Base-by-base conservation (phyloP, 2,329 filamentous ascomycete genomes). In the Sclerotinia sclerotiorum region DNA sequence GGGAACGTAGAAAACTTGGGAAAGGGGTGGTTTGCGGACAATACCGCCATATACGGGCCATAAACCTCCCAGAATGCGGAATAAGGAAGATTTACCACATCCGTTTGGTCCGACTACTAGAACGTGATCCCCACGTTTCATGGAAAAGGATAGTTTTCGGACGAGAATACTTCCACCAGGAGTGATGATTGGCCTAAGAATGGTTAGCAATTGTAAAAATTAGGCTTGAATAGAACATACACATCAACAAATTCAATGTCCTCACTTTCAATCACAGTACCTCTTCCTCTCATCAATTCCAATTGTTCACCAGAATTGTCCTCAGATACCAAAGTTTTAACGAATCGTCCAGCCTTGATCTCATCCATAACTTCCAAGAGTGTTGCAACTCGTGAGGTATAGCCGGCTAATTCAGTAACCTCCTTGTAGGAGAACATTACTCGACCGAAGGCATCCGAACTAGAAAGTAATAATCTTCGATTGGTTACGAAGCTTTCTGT, bases 341-440 rank as follows among this genome's bases (percentile, higher is more conserved):
- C 91, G 76, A 97, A 99, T 72, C 90, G 91, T 0, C 95, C 95
- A 3, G 88, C 87, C 75, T 93, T 88, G 65, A 98, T 92, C 73
- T 99, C 95, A 69, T 94, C 90, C 88, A 99, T 97, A 60, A 98
- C 94, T 69, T 97, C 91, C 19, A 99, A 84, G 5, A 99, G 83
- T 3, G 91, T 92, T 1, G 94, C 91, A 6, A 99, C 95, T 65
- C 95, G 89, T 13, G 93, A 94, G 0, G 95, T 99, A 81, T 97
- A 96, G 48, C 95, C 95, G 0, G 95, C 95, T 42, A 99, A 84
- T 79, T 99, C 94, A 78, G 94, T 97, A 71, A 99, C 90, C 78
- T 99, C 95, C 74, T 97, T 94, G 84, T 97, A 98, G 2, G 92
- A 97, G 81, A 97, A 97, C 94, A 97, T 97, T 72, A 98, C 84